Evolutionary conservation across 2,329 filamentous ascomycete species (phyloP).

Genomic region (Capronia epimyces): DNA sequence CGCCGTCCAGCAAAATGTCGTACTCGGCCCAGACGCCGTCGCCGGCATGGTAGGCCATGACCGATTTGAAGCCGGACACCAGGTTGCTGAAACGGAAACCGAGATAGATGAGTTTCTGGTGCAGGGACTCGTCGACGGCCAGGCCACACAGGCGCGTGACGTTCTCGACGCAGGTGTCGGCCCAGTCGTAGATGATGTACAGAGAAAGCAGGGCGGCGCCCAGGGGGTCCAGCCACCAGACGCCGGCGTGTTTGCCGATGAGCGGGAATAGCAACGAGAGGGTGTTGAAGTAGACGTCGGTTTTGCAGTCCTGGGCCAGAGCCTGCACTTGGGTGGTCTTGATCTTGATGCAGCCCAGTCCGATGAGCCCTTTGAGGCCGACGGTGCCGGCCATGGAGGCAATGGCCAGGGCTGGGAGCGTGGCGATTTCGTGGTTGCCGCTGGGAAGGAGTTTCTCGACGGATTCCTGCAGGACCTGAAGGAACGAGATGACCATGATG

Average conservation of each 20-base stretch:
- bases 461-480: conserved; percentile 58
- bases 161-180: conserved; percentile 55
- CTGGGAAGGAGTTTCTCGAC: conserved; percentile 51
- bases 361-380: conserved; percentile 56
- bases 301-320: conserved; percentile 59
- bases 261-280: conserved; percentile 58
- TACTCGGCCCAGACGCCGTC: conserved; percentile 60
- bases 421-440: conserved; percentile 30
- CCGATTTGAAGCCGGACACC: conserved; percentile 50
- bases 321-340: conserved; percentile 62
- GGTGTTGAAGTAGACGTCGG: conserved; percentile 60
- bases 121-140: conserved; percentile 48
- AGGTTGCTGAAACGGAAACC: conserved; percentile 53
- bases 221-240: conserved; percentile 63
- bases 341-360: conserved; percentile 54
- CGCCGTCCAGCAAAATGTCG: conserved; percentile 53
- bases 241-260: conserved; percentile 52
- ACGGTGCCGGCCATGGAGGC: conserved; percentile 54
- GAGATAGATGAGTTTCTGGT: conserved; percentile 56
- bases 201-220: conserved; percentile 59
- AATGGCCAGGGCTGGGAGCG: conserved; percentile 50
- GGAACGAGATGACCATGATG: conserved; percentile 59
- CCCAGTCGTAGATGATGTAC: conserved; percentile 66
- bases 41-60: conserved; percentile 57
- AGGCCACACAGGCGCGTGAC: conserved; percentile 56